A percentile compares a stretch with the other conserved stretches of the same genome.
Evolutionary conservation across 2,329 filamentous ascomycete genomes (phyloP).

Genomic region (Lasiodiplodia citricola): DNA sequence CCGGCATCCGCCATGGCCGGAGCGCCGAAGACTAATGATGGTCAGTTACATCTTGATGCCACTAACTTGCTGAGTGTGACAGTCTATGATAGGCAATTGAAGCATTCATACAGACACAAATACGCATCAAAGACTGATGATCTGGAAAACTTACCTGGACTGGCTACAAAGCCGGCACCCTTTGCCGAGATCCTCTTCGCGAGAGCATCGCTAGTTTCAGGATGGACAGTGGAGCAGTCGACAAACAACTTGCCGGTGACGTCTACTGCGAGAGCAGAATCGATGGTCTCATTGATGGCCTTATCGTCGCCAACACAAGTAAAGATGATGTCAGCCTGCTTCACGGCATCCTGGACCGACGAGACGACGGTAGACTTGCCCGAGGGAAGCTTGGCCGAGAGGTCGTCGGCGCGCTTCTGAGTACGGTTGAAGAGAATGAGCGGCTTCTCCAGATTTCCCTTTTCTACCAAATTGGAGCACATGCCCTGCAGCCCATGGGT

Average conservation of each 20-base stretch:
- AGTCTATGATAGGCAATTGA: not conserved
- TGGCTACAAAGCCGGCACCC: conserved; percentile 77
- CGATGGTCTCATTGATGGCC: conserved; percentile 69
- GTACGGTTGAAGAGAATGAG: conserved; percentile 84
- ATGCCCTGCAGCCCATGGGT: conserved; percentile 66
- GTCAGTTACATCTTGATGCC: conserved; percentile 30
- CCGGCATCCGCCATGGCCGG: conserved; percentile 74
- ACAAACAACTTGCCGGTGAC: conserved; percentile 78
- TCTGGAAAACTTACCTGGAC: conserved; percentile 53
- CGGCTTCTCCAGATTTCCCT: conserved; percentile 72
- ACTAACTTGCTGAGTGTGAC: conserved; percentile 30
- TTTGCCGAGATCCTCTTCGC: conserved; percentile 62
- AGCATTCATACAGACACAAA: no score
- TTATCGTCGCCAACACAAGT: conserved; percentile 79
- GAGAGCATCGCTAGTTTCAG: conserved; percentile 74
- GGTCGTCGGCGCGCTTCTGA: conserved; percentile 65
- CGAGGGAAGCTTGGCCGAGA: conserved; percentile 64
- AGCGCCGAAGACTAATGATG: conserved; percentile 66
- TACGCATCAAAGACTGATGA: no score
- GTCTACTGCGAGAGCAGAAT: conserved; percentile 60
- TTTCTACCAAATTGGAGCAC: conserved; percentile 81
- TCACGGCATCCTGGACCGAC: conserved; percentile 69
- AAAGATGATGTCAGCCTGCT: conserved; percentile 78
- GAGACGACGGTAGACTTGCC: conserved; percentile 69
- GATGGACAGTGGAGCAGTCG: conserved; percentile 87